Evolutionary conservation across 495 filamentous ascomycete species (phyloP).

Genomic region (Cudoniella acicularis): DNA sequence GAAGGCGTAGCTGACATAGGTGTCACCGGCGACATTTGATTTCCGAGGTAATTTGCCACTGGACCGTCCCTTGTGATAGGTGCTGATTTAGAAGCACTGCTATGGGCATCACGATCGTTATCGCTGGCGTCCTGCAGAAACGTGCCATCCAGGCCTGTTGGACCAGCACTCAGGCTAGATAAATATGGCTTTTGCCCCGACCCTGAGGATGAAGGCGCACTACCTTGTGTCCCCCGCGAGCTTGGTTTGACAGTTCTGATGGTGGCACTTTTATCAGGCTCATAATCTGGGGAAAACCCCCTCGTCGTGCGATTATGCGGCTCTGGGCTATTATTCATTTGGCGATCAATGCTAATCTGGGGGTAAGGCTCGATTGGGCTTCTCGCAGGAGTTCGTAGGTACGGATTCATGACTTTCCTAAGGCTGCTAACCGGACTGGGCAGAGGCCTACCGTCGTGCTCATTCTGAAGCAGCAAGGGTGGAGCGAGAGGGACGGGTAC

Average conservation of each 20-base stretch:
- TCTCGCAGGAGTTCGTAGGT: conserved; percentile 41
- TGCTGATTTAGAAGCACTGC: conserved; percentile 4
- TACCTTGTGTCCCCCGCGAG: conserved; percentile 18
- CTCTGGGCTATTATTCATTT: conserved; percentile 19
- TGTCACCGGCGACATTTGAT: neutral
- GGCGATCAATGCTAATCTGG: conserved; percentile 11
- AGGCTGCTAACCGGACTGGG: conserved; percentile 83
- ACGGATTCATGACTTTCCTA: conserved; percentile 87
- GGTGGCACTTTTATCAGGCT: conserved; percentile 55
- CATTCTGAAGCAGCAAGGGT: conserved; percentile 31
- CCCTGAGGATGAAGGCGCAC: neutral
- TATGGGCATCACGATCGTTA: conserved; percentile 35
- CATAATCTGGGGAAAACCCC: conserved; percentile 64
- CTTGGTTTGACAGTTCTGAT: conserved; percentile 49
- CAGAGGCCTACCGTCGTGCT: conserved; percentile 1
- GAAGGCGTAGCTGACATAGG: neutral
- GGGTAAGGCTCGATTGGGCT: conserved; percentile 25
- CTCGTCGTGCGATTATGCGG: conserved; percentile 25
- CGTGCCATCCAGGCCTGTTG: conserved; percentile 34
- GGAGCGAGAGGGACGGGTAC: conserved; percentile 28
- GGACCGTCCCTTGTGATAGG: neutral
- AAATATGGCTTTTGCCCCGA: neutral
- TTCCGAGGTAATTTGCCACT: neutral
- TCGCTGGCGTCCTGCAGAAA: conserved; percentile 51
- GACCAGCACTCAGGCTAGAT: neutral